Evolutionary conservation across 2,329 filamentous ascomycete species (phyloP).

Genomic region (Lachnellula arida): DNA sequence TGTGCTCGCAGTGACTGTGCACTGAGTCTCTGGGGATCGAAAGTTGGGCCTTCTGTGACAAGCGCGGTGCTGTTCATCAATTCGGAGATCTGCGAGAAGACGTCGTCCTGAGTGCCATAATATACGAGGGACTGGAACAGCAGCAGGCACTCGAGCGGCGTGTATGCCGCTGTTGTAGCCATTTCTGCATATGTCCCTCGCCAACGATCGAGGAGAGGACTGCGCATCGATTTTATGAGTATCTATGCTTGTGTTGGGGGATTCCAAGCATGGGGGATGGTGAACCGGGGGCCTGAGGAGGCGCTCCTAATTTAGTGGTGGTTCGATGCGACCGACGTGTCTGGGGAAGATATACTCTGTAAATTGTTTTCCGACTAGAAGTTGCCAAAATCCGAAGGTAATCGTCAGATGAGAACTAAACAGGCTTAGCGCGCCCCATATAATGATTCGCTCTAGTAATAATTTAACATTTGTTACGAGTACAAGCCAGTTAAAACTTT

Average conservation of each 20-base stretch:
- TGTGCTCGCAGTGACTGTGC: constrained; percentile 75
- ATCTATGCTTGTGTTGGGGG: too few species aligned
- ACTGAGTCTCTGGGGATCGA: constrained; percentile 68
- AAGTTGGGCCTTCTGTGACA: constrained; percentile 64
- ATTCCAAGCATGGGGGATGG: constrained; percentile 13
- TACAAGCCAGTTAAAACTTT: too few species aligned
- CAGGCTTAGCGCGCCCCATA: too few species aligned
- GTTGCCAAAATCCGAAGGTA: too few species aligned
- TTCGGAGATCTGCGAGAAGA: constrained; percentile 69
- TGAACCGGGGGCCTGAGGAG: constrained; percentile 51
- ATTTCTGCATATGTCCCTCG: constrained; percentile 53
- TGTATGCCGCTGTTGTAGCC: constrained; percentile 65
- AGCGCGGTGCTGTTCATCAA: constrained; percentile 69
- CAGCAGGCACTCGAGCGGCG: constrained; percentile 78
- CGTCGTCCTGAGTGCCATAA: constrained; percentile 59
- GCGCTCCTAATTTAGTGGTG: not conserved
- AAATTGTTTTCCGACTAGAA: too few species aligned
- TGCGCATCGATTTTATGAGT: constrained; percentile 26
- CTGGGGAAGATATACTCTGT: too few species aligned
- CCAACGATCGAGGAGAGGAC: constrained; percentile 52
- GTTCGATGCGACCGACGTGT: not conserved
- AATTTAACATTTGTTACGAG: too few species aligned
- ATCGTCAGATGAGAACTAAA: too few species aligned
- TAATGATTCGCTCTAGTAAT: not conserved
- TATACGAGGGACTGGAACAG: constrained; percentile 74